Base-by-base conservation (phyloP, 768 basidiomycete genomes). In the Tubosaeta sp. region DNA sequence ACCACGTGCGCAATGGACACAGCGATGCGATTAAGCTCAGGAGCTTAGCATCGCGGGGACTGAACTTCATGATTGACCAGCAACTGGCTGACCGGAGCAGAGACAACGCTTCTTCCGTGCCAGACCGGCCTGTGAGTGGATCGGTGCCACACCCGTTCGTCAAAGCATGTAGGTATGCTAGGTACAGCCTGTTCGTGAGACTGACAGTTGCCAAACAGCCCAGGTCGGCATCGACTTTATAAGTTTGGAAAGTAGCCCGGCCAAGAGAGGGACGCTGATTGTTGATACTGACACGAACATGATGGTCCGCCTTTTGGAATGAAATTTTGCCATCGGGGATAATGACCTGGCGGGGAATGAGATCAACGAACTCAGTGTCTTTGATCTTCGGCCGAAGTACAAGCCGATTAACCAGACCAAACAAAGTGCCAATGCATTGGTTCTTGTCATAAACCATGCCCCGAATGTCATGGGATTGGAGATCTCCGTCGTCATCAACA, bases 141-240 rank as follows among this genome's bases (percentile, higher is more conserved):
- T 80, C 78, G 3, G 65, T 62, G 16, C 73, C 60, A 39, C 68
- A 68, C 16, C 56, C 53, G 13, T 70, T 71, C 3, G 71, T 78
- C 6, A 76, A 49, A n/a, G 75, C 73, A 41, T 80, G 78, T 9
- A 80, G 63, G 47, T 76, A 75, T 1, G 71, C 65, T 42, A 63
- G 65, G 50, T 65, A 76, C 12, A 77, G 58, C 44, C 58, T 58
- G 48, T 60, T 64, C 1, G 54, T 56, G 44, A 73, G 36, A 4
- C 47, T 11, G 10, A 31, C 22, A 6, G 47, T 48, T 3, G 25
- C 36, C 10, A 72, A 54, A 14, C 62, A 55, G 9, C 68, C 63
- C 6, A 73, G 54, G 27, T 62, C 52, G 14, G 48, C 48, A 48
- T 73, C 62, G 16, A 72, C 43, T 11, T 35, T 40, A 40, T 68